phyloP scores from a whole-genome alignment of 108 stramenopile species.

The Fragilariopsis cylindrus region DNA sequence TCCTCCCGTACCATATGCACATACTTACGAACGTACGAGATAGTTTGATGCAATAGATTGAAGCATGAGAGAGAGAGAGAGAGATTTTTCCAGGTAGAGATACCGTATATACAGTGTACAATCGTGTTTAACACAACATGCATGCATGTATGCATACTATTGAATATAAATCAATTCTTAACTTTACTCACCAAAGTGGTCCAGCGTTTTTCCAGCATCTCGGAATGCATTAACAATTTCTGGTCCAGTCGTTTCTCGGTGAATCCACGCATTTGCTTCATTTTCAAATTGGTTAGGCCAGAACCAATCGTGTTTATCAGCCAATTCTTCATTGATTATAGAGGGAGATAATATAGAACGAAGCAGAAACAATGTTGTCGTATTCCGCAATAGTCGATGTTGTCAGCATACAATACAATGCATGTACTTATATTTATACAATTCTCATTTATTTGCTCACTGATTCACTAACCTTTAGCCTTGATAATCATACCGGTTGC shows the following conservation, averaged over 20 bases:
- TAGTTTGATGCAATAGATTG: not conserved
- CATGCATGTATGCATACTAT: not conserved
- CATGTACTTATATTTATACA: no score
- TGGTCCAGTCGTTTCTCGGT: conserved; percentile 73
- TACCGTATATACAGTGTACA: no score
- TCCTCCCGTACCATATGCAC: conserved; percentile 70
- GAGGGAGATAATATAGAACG: not conserved
- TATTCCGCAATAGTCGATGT: no score
- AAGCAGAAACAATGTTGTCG: no score
- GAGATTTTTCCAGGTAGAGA: no score
- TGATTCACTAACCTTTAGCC: conserved; percentile 30
- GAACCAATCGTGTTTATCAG: conserved; percentile 69
- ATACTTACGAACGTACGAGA: conserved; percentile 1
- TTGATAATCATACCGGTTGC: conserved; percentile 77
- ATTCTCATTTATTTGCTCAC: no score
- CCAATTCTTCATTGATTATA: conserved; percentile 16
- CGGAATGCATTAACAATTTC: conserved; percentile 68
- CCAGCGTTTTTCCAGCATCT: conserved; percentile 40
- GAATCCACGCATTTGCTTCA: conserved; percentile 74
- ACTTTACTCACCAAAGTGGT: conserved; percentile 52
- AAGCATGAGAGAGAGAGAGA: not conserved
- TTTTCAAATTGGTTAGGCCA: conserved; percentile 77
- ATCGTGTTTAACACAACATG: no score
- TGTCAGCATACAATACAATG: no score
- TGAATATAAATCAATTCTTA: conserved; percentile 28